Conservation (phyloP, 805 yeast genomes). For the Candida hungchunana region DNA sequence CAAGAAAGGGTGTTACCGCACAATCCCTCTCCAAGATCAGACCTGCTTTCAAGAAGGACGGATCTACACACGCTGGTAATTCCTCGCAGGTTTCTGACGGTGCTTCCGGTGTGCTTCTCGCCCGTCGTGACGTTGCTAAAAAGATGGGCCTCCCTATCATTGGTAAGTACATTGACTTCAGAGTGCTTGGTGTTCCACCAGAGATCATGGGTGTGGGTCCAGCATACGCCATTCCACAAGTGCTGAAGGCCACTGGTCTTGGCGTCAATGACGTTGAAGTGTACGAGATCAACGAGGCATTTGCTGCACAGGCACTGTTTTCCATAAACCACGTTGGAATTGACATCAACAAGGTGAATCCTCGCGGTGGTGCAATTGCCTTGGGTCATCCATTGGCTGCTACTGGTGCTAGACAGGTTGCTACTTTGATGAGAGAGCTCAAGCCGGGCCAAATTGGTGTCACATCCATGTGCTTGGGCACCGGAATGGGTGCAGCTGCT, state of each 20-base stretch:
- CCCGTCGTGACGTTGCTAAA: slow-evolving; percentile 83
- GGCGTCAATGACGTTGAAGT: slow-evolving; percentile 62
- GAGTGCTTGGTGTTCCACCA: slow-evolving; percentile 91
- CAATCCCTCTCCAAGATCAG: slow-evolving; percentile 66
- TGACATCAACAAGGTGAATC: slow-evolving; percentile 70
- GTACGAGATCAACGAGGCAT: slow-evolving; percentile 93
- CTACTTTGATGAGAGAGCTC: slow-evolving; percentile 81
- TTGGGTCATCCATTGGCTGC: slow-evolving; percentile 92
- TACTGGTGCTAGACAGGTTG: slow-evolving; percentile 87
- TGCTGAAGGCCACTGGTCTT: slow-evolving; percentile 59
- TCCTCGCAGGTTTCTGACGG: slow-evolving; percentile 96
- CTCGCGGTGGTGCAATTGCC: slow-evolving; percentile 96
- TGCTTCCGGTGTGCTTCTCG: slow-evolving; percentile 83
- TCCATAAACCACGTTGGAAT: slow-evolving; percentile 64
- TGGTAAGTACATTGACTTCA: slow-evolving; percentile 77
- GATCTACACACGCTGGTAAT: slow-evolving; percentile 92
- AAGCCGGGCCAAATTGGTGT: slow-evolving; percentile 80
- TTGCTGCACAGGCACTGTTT: slow-evolving; percentile 90
- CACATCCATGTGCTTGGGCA: slow-evolving; percentile 95
- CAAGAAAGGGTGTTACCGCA: slow-evolving; percentile 81
- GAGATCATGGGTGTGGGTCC: slow-evolving; percentile 99
- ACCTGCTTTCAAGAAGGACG: slow-evolving; percentile 81
- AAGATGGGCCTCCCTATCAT: slow-evolving; percentile 63
- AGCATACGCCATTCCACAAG: slow-evolving; percentile 87
- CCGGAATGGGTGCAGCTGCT: slow-evolving; percentile 98